phyloP scores from a whole-genome alignment of 345 rosid genomes.

The Eucalyptus camaldulensis region DNA sequence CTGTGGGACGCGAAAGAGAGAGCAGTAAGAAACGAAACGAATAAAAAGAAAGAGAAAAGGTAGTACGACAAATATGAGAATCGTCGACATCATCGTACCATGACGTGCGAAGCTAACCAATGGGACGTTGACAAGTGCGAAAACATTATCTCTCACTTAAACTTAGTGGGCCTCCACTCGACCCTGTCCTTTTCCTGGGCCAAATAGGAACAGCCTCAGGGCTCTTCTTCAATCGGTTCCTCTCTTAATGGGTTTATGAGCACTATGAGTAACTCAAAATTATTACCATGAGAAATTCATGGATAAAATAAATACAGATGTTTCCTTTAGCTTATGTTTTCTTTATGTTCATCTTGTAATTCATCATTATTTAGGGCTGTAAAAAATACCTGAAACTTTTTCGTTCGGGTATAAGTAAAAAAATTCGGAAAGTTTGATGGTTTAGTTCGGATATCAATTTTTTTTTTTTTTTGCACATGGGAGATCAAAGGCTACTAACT shows the following conservation, averaged over 20 bases:
- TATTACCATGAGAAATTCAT: background rate
- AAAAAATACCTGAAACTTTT: too few species aligned
- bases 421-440: background rate
- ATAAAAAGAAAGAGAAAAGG: background rate
- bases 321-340: background rate
- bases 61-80: background rate
- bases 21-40: background rate
- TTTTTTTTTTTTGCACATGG: background rate
- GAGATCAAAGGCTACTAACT: background rate
- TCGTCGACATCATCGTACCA: background rate
- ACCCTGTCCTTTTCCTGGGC: background rate
- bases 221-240: background rate
- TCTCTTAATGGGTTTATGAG: background rate
- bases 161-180: background rate
- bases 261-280: background rate
- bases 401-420: background rate
- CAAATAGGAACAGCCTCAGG: background rate
- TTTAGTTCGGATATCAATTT: background rate
- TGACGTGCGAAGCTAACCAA: background rate
- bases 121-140: background rate
- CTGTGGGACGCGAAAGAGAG: background rate
- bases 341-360: background rate
- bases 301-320: background rate
- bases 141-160: background rate
- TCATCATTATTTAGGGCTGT: background rate